Base-by-base conservation (phyloP, 1,139 yeast species). In the Yamadazyma mexicana region DNA sequence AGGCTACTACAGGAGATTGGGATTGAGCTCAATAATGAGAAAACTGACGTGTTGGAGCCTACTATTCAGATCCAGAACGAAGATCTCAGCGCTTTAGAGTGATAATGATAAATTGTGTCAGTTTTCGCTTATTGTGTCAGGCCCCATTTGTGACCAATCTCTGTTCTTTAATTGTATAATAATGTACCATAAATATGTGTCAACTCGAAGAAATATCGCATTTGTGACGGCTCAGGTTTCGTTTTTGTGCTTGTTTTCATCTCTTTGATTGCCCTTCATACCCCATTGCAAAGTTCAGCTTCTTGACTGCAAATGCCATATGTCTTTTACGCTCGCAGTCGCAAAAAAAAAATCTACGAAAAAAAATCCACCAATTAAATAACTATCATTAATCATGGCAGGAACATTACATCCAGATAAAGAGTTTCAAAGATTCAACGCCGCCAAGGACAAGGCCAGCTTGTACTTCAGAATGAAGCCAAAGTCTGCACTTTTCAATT, bases 401-500 rank as follows among this genome's bases (percentile, higher is more conserved):
- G 69, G 61, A 42, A 72, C 77, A 35, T 65, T 72, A 50, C 64
- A 54, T 53, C 75, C 74, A 51, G 77, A 72, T 50, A 65, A 64
- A 39, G 73, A 62, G 42, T 62, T 70, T 38, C 70, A 67, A 54
- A 62, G 64, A 49, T 72, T 70, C 62, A 71, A 72, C 51, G 48
- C 56, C 24, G 75, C 75, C 39, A 70, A 64, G 49, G 76, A 72
- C 47, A 63, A 61, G 45, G 50, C 61, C 32, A 76, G 76, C 28
- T 66, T 63, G 51, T 65, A 62, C 57, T 72, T 72, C 59, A 64
- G 77, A 43, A 69, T 72, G 59, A 71, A 61, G 42, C 66, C 75
- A 25, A 61, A 59, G 47, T 64, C 74, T 11, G 66, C 62, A 12
- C 42, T 56, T 17, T 69, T 70, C 54, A 67, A 61, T 49, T 48